Evolutionary conservation across 2,329 filamentous ascomycete genomes (phyloP).

Genomic region (Exophiala calicioides): DNA sequence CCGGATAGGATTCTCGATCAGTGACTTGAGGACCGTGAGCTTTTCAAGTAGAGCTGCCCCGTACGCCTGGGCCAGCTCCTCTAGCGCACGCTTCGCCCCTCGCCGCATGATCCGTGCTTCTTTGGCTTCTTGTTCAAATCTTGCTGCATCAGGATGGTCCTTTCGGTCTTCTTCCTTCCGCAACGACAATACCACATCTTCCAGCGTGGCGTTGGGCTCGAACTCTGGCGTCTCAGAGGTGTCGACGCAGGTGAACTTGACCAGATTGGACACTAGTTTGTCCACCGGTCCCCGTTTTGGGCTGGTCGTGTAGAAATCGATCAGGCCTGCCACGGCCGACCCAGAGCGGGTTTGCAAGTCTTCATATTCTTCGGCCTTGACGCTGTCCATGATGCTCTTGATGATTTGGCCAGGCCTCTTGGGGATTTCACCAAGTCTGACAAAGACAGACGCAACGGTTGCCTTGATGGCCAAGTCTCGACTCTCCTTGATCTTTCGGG

Average conservation of each 20-base stretch:
- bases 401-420: constrained; percentile 94
- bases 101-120: constrained; percentile 86
- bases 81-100: constrained; percentile 90
- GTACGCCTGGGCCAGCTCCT: constrained; percentile 80
- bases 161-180: constrained; percentile 96
- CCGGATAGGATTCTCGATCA: constrained; percentile 79
- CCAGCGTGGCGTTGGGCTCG: constrained; percentile 74
- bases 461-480: constrained; percentile 85
- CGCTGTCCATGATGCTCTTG: constrained; percentile 96
- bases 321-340: constrained; percentile 76
- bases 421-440: constrained; percentile 82
- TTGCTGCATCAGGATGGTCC: constrained; percentile 86
- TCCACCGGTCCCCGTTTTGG: constrained; percentile 84
- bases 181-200: constrained; percentile 82
- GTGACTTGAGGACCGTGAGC: constrained; percentile 75
- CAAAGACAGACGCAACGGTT: constrained; percentile 80
- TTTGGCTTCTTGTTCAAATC: constrained; percentile 85
- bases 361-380: constrained; percentile 90
- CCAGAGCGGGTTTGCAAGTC: constrained; percentile 87
- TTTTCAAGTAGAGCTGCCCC: constrained; percentile 75
- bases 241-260: constrained; percentile 97
- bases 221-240: constrained; percentile 98
- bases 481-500: constrained; percentile 73
- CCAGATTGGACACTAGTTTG: constrained; percentile 91
- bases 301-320: constrained; percentile 80